Base-by-base conservation (phyloP, 192 early-diverging fungal genomes). In the Ambispora gerdemannii region DNA sequence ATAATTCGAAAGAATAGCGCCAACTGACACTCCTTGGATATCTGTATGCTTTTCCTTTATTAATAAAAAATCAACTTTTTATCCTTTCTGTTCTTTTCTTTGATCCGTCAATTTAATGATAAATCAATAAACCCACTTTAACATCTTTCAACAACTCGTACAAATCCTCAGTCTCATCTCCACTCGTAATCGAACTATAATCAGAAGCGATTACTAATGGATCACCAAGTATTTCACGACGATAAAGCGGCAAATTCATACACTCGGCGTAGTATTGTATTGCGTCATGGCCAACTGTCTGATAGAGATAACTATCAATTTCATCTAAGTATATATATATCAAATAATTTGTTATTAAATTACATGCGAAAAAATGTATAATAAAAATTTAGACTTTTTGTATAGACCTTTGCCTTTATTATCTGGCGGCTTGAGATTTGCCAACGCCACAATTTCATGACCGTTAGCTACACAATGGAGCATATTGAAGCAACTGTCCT, bases 111-210 rank as follows among this genome's bases (percentile, higher is more conserved):
- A n/a, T n/a, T n/a, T n/a, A n/a, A n/a, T n/a, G n/a, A n/a, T n/a
- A n/a, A n/a, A n/a, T n/a, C n/a, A n/a, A n/a, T n/a, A 11, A 20
- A 47, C 73, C n/a, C 73, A 86, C 86, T 80, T 90, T 87, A 35
- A 94, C 92, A 8, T 83, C 75, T 38, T 76, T 62, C 0, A 99
- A 81, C 31, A 99, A 76, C 17, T 76, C 58, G 74, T 83, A 92
- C 52, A 99, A 80, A 74, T 99, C 97, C 76, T 99, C 97, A 0
- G 96, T 95, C 74, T 99, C 97, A 73, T 99, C 97, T 28, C 87
- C 80, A 31, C 77, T 62, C 17, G 87, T 92, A 0, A 71, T 64
- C n/a, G n/a, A n/a, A 20, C 50, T 64, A 75, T 98, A 97, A 49
- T 91, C 90, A 0, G 87, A 74, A 8, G 68, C 79, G 67, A 87